Base-by-base conservation (phyloP, 805 yeast genomes). In the Lipomyces spencermartinsiae region DNA sequence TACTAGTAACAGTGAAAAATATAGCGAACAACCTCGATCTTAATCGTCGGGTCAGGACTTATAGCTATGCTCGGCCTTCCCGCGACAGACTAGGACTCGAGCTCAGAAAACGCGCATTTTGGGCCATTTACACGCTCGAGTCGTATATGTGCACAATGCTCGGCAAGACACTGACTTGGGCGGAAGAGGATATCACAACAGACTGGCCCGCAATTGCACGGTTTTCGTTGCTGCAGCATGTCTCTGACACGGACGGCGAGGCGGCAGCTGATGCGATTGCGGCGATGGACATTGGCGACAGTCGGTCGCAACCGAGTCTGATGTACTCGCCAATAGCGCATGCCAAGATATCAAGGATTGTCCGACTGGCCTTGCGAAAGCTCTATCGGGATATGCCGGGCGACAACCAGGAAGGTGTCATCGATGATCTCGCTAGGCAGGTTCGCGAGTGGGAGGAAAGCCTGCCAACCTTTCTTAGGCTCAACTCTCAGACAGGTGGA, bases 101-200 rank as follows among this genome's bases (percentile, higher is more conserved):
- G 58, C 64, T 68, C 7, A 46, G 65, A 12, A 68, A 66, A 46
- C 64, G 71, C 6, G 53, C 54, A 29, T 68, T 68, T 37, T 68
- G 71, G 71, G 66, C 66, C 4, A 51, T 68, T 8, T 68, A 68
- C 34, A 66, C 69, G 16, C 58, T 67, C 10, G 71, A 68, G 16
- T 58, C 70, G 22, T 58, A 68, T 54, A 58, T 68, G 64, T 68
- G 71, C 53, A 68, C 66, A 4, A 68, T 68, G 71, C 65, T 68
- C n/a, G 71, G 69, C n/a, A 68, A 62, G 31, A 62, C 71, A 6
- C 37, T 68, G 55, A 68, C 67, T 9, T 66, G 66, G 64, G 58
- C 67, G 7, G 71, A 68, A 16, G 71, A 66, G 19, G 71, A 68
- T 25, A 68, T 68, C 46, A 68, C 71, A 2, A 62, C 58, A 19